Base-by-base conservation (phyloP, 306 rosid genomes). In the peach (Prunus persica) region DNA sequence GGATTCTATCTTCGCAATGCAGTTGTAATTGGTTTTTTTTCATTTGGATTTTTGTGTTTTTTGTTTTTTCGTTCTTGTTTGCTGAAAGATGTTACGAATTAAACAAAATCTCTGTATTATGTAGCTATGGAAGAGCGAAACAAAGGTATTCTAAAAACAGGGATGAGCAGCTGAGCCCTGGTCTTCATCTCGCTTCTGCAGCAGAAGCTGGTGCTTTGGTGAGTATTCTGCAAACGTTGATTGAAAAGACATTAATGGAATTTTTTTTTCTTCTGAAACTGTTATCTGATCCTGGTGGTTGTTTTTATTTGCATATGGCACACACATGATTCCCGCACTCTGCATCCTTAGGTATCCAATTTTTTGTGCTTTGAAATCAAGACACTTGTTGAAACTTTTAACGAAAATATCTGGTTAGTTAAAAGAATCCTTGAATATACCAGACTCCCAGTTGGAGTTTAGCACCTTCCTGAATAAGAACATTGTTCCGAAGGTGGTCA, bases 131-230 rank as follows among this genome's bases (percentile, higher is more conserved):
- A 79, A 88, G 85, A 78, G 97, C 97, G 65, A 95, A 95, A 70
- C 86, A 85, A 77, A 90, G 98, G 86, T 87, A 92, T 86, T 86
- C 93, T 27, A 86, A 84, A 80, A 76, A 79, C 43, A 81, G 93
- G 82, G 89, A 82, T 65, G 96, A 84, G 77, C 86, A 76, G 79
- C 85, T 95, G 82, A 87, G 87, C 78, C 90, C 97, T 30, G 86
- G 87, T 73, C 89, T 82, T 67, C 97, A 95, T 92, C 99, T 95
- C 78, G 97, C 86, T 79, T 95, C 98, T 8, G 99, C 99, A 66
- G 96, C 97, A 19, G 99, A 92, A 88, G 99, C 99, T 65, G 99
- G 99, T 78, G 89, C 86, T 76, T 78, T 92, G 93, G 99, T 95
- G 86, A 84, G 97, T 80, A 27, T 70, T 80, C 27, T 61, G 50